Conservation (phyloP, 345 rosid genomes). For the Dimocarpus longan region DNA sequence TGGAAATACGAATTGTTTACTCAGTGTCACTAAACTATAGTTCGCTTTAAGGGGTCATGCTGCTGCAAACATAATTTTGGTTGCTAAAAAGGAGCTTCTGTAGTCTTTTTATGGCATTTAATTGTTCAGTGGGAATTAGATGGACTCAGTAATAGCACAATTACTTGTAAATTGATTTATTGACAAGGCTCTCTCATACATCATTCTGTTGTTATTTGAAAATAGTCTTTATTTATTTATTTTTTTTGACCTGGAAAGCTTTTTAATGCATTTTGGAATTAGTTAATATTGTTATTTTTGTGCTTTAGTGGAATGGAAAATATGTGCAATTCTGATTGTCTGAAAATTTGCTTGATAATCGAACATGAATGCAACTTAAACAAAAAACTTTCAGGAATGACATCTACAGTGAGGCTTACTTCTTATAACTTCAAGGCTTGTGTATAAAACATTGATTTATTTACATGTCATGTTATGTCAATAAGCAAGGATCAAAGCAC, state of each 20-base stretch:
- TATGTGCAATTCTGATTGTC: background rate
- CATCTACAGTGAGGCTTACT: background rate
- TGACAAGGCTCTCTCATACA: background rate
- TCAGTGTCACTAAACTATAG: background rate
- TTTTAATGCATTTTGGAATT: background rate
- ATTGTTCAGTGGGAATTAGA: background rate
- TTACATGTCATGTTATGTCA: background rate
- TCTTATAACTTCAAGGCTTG: background rate
- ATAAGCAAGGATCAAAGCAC: background rate
- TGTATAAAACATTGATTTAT: background rate
- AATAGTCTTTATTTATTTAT: too few species aligned
- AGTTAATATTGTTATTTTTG: background rate
- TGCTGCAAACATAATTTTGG: background rate
- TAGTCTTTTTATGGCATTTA: background rate
- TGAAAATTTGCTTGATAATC: background rate
- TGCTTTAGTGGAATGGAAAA: background rate
- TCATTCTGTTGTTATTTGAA: background rate
- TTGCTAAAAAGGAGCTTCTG: background rate
- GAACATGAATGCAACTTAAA: background rate
- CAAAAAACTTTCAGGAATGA: background rate
- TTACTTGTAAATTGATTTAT: background rate
- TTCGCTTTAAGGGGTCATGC: background rate
- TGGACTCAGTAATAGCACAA: background rate
- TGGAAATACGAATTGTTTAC: background rate
- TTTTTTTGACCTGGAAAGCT: background rate